Conservation (phyloP, 345 rosid genomes). For the Citrus trifoliata region DNA sequence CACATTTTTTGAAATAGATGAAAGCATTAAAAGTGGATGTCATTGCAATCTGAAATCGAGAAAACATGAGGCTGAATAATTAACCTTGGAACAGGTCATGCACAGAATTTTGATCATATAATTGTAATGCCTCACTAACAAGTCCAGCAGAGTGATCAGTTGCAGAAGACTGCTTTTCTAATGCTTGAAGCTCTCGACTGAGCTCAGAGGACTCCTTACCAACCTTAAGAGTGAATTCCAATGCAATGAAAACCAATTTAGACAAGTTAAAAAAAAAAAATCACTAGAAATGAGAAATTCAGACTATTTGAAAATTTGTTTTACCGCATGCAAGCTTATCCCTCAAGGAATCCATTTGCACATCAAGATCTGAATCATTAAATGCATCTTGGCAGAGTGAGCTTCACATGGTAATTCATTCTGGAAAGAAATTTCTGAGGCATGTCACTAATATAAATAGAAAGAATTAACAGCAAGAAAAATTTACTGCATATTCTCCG, state of each 20-base stretch:
- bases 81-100: constrained; percentile 64
- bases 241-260: background rate
- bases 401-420: constrained; percentile 33
- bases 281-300: background rate
- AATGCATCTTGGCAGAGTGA: constrained; percentile 32
- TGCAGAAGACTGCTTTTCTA: constrained; percentile 51
- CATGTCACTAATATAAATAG: background rate
- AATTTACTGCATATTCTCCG: background rate
- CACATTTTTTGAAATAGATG: background rate
- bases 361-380: constrained; percentile 51
- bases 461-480: background rate
- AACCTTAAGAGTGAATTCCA: constrained; percentile 33
- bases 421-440: constrained; percentile 18
- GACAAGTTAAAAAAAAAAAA: background rate
- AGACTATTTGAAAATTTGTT: constrained; percentile 2
- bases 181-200: constrained; percentile 48
- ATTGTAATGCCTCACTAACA: constrained; percentile 47
- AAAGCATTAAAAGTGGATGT: constrained; percentile 2
- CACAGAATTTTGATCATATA: constrained; percentile 42
- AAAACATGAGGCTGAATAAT: background rate
- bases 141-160: constrained; percentile 44
- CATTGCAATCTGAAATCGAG: background rate
- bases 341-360: constrained; percentile 61
- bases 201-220: constrained; percentile 63
- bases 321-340: constrained; percentile 61